phyloP scores from a whole-genome alignment of 2,329 filamentous ascomycete species.

The Leptodontidium sp. region DNA sequence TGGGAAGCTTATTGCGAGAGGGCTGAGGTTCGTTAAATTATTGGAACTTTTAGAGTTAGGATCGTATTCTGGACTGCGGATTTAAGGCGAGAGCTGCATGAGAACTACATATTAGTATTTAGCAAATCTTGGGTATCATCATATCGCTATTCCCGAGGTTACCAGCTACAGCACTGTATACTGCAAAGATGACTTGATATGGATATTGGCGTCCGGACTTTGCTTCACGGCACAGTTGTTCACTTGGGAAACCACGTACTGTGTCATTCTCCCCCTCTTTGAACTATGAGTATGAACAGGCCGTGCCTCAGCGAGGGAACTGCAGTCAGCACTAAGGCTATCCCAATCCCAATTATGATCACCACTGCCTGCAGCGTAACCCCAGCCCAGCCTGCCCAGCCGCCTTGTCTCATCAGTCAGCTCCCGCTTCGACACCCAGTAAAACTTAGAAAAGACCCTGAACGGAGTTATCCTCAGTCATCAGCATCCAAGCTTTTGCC shows the following conservation, averaged over 20 bases:
- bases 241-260: background rate
- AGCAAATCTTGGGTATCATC: background rate
- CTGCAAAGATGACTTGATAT: no score
- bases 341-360: background rate
- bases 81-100: background rate
- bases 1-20: background rate
- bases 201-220: no score
- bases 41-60: background rate
- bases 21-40: background rate
- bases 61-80: background rate
- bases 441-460: background rate
- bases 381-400: slow-evolving; percentile 11
- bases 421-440: slow-evolving; percentile 6
- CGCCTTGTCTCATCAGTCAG: slow-evolving; percentile 7
- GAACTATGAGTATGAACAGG: no score
- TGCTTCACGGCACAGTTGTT: no score
- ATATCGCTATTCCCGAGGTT: no score
- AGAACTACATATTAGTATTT: background rate
- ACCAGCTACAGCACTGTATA: no score
- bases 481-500: background rate
- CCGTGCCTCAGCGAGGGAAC: background rate
- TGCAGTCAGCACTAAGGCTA: background rate
- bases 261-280: background rate
- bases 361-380: background rate
- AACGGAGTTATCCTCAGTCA: background rate